Evolutionary conservation across 352 stramenopile genomes (phyloP), one percentile per base, ranked within the genome.

Genomic region (Chloridella minuta): DNA sequence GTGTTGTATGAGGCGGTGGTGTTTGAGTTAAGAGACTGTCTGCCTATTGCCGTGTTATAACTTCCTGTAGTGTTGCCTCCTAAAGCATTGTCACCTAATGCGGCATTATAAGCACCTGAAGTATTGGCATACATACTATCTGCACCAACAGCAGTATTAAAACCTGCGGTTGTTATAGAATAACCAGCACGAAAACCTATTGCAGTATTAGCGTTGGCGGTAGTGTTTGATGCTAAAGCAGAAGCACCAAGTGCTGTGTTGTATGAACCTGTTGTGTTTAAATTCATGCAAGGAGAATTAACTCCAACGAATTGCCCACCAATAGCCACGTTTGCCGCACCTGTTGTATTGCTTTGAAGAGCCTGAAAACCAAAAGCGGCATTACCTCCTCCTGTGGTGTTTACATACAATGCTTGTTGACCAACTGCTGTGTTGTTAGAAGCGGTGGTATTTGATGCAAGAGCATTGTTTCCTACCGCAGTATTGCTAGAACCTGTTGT

Each of bases 321-420:
- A 25, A 83, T 83, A 83, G 51, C 51, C n/a, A 24, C 23, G 51
- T 83, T 83, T 25, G n/a, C n/a, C 51, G n/a, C n/a, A 25, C 23
- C 51, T 25, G n/a, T 83, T 22, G 51, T 83, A 83, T 83, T 83
- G 51, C 51, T 83, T 22, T 83, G 23, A 25, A 83, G 51, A 83
- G 51, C 51, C n/a, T 83, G n/a, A 83, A 83, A 83, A 83, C 51
- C 51, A 83, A 83, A 83, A 25, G n/a, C 51, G 51, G 51, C n/a
- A 83, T 83, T 83, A 25, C 51, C 51, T 25, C 23, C 23, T 83
- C 51, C 51, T 25, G 51, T 83, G n/a, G 51, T 83, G 23, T 83
- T 83, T 83, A 25, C n/a, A 83, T 83, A 83, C 23, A 83, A 83
- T 22, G 51, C n/a, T 24, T 83, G n/a, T 24, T 25, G n/a, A 83